A percentile compares a stretch with the other conserved stretches of the same genome.
Evolutionary conservation across 768 basidiomycete species (phyloP).

Genomic region (Pleurotus djamor): DNA sequence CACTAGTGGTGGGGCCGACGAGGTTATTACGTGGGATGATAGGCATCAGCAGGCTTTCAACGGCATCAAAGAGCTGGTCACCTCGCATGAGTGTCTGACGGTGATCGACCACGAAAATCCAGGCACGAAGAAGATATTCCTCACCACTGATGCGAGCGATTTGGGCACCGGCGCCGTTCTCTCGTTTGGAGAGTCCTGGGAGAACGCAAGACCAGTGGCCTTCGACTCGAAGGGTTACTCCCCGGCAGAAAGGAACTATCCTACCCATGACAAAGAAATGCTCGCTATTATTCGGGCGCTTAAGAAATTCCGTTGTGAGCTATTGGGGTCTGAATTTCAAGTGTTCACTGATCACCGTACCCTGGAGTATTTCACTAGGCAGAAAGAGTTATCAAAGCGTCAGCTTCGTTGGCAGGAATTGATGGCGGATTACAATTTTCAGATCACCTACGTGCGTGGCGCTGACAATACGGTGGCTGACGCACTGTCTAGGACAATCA

Average conservation of each 20-base stretch:
- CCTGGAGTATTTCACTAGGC: conserved; percentile 24
- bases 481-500: conserved; percentile 25
- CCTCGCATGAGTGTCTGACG: conserved; percentile 15
- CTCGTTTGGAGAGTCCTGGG: conserved; percentile 22
- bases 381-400: conserved; percentile 24
- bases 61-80: background rate
- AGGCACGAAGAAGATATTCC: conserved; percentile 21
- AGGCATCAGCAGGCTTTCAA: background rate
- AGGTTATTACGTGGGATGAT: background rate
- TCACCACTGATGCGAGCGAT: conserved; percentile 23
- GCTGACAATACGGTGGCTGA: conserved; percentile 32
- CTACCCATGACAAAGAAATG: conserved; percentile 28
- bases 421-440: conserved; percentile 29
- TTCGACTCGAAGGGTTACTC: conserved; percentile 18
- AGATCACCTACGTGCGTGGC: conserved; percentile 31
- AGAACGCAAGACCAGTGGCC: conserved; percentile 23
- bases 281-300: conserved; percentile 25
- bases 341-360: conserved; percentile 31
- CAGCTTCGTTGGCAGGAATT: conserved; percentile 33
- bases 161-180: conserved; percentile 21
- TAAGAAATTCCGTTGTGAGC: conserved; percentile 17
- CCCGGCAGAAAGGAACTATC: conserved; percentile 23
- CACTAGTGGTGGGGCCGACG: background rate
- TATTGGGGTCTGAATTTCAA: conserved; percentile 11
- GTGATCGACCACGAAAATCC: conserved; percentile 25